Evolutionary conservation across 139 green algal species (phyloP).

Genomic region (Tetraselmis chui): DNA sequence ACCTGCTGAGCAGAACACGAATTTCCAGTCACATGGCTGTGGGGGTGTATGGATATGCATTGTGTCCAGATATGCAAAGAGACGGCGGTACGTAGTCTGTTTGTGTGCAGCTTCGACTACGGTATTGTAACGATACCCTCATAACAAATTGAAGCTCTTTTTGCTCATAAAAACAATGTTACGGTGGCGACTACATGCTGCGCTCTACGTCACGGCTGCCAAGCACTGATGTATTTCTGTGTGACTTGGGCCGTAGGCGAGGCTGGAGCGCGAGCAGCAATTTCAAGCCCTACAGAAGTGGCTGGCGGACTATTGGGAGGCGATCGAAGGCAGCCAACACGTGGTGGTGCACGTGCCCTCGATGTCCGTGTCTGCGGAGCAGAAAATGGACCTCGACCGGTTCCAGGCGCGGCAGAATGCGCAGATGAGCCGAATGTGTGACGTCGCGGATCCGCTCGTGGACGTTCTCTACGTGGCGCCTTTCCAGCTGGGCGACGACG

Average conservation of each 20-base stretch:
- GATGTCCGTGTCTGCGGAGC: slow-evolving; percentile 15
- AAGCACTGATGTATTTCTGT: no score
- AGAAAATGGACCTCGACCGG: slow-evolving; percentile 7
- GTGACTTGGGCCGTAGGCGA: slow-evolving; percentile 11
- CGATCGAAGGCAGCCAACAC: slow-evolving; percentile 30
- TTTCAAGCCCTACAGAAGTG: slow-evolving; percentile 18
- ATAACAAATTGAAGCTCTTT: no score
- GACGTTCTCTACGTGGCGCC: slow-evolving; percentile 44
- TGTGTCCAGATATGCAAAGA: no score
- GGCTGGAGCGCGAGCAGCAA: slow-evolving; percentile 7
- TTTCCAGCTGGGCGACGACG: slow-evolving; percentile 22
- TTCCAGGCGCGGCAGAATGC: slow-evolving; percentile 24
- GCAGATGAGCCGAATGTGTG: slow-evolving; percentile 48
- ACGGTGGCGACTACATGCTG: no score
- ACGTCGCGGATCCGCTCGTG: slow-evolving; percentile 42
- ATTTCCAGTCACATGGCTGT: no score
- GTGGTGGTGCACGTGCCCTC: slow-evolving; percentile 50
- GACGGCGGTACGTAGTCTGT: no score
- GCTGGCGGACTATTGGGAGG: slow-evolving; percentile 20
- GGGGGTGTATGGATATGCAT: no score
- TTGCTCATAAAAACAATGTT: no score
- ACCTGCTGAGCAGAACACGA: no score
- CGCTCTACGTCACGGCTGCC: no score
- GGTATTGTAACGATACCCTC: no score
- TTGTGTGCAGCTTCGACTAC: no score